These are phyloP conservation scores for Collybia mongolica DNA, from an alignment of 768 basidiomycete genomes.

Conservation along the genomic window DNA sequence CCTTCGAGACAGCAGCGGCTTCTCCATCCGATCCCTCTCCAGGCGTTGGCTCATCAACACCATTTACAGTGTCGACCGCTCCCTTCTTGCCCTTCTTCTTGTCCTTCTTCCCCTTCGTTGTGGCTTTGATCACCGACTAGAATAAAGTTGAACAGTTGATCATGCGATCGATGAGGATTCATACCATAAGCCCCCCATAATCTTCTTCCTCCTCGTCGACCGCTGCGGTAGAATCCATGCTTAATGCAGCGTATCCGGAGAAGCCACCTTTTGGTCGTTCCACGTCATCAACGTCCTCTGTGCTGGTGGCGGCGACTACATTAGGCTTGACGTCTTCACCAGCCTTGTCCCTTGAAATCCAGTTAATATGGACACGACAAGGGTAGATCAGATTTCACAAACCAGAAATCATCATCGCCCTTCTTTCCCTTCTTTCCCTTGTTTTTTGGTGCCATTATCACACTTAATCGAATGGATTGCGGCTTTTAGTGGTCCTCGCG, in stretches of 20 bases:
- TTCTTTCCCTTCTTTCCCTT: conserved; percentile 91
- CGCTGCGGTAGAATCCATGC: conserved; percentile 39
- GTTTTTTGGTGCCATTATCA: conserved; percentile 53
- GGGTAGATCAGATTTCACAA: conserved; percentile 14
- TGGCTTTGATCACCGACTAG: conserved; percentile 67
- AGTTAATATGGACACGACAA: conserved; percentile 17
- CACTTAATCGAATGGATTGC: conserved; percentile 1
- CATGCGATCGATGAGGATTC: conserved; percentile 16
- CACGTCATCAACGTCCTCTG: conserved; percentile 37
- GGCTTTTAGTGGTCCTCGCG: conserved; percentile 5
- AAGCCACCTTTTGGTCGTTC: conserved; percentile 34
- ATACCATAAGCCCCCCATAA: conserved; percentile 76
- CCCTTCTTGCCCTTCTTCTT: conserved; percentile 57
- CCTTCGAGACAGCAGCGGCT: conserved; percentile 31
- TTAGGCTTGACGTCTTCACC: conserved; percentile 56
- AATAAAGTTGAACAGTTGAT: neutral
- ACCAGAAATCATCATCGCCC: conserved; percentile 85
- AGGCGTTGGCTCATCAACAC: conserved; percentile 20
- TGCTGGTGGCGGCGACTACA: conserved; percentile 32
- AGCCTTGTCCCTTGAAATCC: conserved; percentile 53
- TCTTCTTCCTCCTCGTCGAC: conserved; percentile 60
- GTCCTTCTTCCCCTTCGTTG: conserved; percentile 49
- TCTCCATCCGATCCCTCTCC: conserved; percentile 27
- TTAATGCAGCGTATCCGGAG: conserved; percentile 51
- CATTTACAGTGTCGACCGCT: conserved; percentile 32